Evolutionary conservation across 1,284 basidiomycete genomes (phyloP), one percentile per base, ranked within the genome.

Genomic region (Boletus semigastroideus): DNA sequence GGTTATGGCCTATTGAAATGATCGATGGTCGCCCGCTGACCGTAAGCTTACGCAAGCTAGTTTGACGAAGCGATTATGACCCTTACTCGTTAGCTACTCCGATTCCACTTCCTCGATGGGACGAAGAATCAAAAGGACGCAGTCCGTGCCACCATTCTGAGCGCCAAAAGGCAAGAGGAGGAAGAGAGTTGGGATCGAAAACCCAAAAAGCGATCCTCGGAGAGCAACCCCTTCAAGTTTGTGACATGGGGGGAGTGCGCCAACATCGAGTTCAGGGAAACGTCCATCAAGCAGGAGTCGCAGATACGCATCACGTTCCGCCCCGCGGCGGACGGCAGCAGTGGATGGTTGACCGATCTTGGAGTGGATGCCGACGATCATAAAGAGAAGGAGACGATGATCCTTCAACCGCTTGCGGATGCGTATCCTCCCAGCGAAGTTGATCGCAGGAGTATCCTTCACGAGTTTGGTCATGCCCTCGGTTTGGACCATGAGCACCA

Each of bases 381-480:
- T 25, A 11, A 31, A 31, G 14, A 31, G 12, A 31, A 17, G 25
- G 25, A 25, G 25, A 25, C 25, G 25, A 36, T 36, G 34, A 9
- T 36, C n/a, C n/a, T 36, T 9, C 9, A n/a, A 17, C 30, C 10
- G 13, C 10, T 31, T 31, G n/a, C 5, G 10, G 10, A 36, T n/a
- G 9, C 3, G 13, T 36, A 16, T 36, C 34, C 34, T 6, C 37
- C 37, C 4, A 13, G 9, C 37, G 7, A 12, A 19, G 5, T 1
- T 19, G 5, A 39, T 20, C 38, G 38, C 11, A 9, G 38, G 19
- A 39, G 13, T 3, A 40, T 47, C 16, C 27, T 40, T 10, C 30
- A 47, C 20, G 46, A 47, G 30, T 47, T 47, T 12, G 46, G 46
- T 7, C 46, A 47, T n/a, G 38, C 16, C 5, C 37, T 47, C n/a